Evolutionary conservation across 2,329 filamentous ascomycete species (phyloP), one percentile per base, ranked within the genome.

Genomic region (Thermoascus crustaceus): DNA sequence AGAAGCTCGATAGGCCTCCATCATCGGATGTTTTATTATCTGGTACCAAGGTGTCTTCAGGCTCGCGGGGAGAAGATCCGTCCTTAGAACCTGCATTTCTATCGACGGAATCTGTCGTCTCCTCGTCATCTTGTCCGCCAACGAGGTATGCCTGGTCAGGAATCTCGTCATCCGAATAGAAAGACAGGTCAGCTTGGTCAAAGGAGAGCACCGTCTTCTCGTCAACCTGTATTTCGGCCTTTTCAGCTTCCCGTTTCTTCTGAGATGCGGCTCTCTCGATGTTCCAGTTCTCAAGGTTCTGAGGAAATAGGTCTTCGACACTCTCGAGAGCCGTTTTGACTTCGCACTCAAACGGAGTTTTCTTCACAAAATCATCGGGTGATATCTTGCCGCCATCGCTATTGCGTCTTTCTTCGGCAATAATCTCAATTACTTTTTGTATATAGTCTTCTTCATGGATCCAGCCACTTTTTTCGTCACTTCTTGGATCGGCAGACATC

Each of bases 381-480:
- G 65, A 69, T 5, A 8, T 74, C 43, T 7, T 66, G 54, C 4
- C 57, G 50, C 10, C 65, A 16, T 66, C 57, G 17, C 60, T 62
- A 23, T 70, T 66, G 4, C 60, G 60, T 40, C 67, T 72, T 54
- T 95, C 87, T 16, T 80, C 69, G 1, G 63, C 54, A 6, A 84
- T 75, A 16, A 93, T 67, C 17, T 73, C 64, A 19, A 67, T 60
- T 2, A 94, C 66, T 47, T 82, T 71, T 27, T 78, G 67, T 20
- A 76, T 69, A 52, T 82, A 89, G 52, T 94, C 88, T 30, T 85
- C 79, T 55, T 96, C 89, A 47, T 95, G 88, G 37, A 95, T 82
- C 89, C 91, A 98, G 0, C 78, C 80, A n/a, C 78, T 76, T n/a
- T 76, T 70, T 24, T 80, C 73, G 2, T 77, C 76, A 40, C 84